These are phyloP conservation scores for Leishmania turanica DNA, from an alignment of 208 protist species.

Conservation along the genomic window DNA sequence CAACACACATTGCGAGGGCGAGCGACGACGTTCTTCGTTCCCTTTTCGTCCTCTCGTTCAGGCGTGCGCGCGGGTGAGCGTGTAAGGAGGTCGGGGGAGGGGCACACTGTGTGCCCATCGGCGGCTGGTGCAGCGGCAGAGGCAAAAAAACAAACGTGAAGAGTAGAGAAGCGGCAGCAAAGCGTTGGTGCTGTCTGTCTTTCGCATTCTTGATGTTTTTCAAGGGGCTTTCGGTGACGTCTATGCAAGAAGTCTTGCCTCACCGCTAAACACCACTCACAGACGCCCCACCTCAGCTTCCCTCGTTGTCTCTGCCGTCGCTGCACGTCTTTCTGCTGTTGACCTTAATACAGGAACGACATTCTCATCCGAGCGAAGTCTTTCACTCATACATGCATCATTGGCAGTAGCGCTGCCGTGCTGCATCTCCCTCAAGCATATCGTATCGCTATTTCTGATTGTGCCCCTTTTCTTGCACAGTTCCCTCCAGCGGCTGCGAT, in stretches of 20 bases:
- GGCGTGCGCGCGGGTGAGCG: neutral
- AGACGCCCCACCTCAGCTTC: neutral
- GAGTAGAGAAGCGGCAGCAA: neutral
- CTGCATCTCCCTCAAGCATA: neutral
- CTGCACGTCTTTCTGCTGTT: neutral
- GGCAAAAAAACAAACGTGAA: neutral
- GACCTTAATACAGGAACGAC: too few relatives aligned
- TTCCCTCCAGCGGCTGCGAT: neutral
- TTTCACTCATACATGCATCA: neutral
- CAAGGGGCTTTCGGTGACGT: neutral
- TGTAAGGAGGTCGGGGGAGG: neutral
- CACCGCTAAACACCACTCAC: neutral
- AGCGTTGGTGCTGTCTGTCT: neutral
- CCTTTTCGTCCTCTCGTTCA: too few relatives aligned
- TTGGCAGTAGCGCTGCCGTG: neutral
- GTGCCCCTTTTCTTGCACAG: neutral
- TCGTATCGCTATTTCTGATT: neutral
- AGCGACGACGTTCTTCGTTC: neutral
- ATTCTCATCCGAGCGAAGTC: neutral
- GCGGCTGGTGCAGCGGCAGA: neutral
- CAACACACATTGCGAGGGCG: neutral
- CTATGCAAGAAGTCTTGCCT: neutral
- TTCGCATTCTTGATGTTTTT: neutral
- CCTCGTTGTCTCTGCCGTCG: conserved; percentile 30
- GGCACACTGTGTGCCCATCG: neutral